Evolutionary conservation across 2,329 filamentous ascomycete species (phyloP), one percentile per base, ranked within the genome.

Genomic region (Magnaporthiopsis rhizophila): DNA sequence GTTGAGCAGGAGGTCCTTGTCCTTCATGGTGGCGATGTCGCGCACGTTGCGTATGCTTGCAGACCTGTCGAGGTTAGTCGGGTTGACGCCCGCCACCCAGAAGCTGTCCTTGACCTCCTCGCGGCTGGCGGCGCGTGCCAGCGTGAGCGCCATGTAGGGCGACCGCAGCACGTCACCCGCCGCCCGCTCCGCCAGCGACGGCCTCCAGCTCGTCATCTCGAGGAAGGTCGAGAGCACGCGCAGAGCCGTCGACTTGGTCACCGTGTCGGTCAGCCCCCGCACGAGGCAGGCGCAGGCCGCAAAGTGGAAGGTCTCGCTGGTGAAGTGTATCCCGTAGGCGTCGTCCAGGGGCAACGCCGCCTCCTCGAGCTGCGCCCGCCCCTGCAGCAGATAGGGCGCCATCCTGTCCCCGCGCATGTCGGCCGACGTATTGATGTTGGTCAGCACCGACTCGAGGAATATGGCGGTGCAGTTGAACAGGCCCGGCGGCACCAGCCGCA

Each of bases 391-490:
- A 59, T 85, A 79, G 3, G 80, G 74, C 3, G 85, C 81, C 79
- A 89, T 86, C 65, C 81, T 82, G 5, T 83, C 80, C 4, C 83
- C 84, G 50, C 81, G 81, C 65, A 88, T 79, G 64, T 87, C 85
- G 26, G 81, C 82, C 2, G 83, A 82, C 2, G 83, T 84, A 65
- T 83, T 83, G 66, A 89, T 87, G 66, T 89, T 89, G 59, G 80
- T 81, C 58, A 89, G 71, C 1, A 89, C 84, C 3, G 87, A 82
- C 69, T 89, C 86, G 1, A 90, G 77, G 64, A 90, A 87, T 36
- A 83, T 79, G 1, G 86, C 86, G 4, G 86, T 82, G 71, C 84
- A 88, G 72, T 88, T 89, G 75, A 89, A 89, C 1, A 89, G 78
- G 56, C 75, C 77, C 7, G 82, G 77, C 3, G 87, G 87, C 21